Percentiles rank a stretch among this genome's conserved stretches.
Conservation (phyloP, 768 basidiomycete genomes). For the Amanita pseudoporphyria region DNA sequence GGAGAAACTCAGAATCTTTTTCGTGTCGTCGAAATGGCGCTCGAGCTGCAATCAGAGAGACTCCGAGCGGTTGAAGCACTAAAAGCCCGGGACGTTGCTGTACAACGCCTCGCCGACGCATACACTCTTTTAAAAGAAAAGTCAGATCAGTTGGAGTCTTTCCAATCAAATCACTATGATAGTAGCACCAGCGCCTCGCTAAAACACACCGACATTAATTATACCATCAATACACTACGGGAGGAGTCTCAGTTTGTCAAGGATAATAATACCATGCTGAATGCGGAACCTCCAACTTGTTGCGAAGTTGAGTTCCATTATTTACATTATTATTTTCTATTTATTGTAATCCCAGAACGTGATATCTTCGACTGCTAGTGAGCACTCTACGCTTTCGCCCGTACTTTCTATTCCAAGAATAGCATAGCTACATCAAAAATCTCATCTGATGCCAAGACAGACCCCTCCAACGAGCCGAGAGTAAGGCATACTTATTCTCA, state of each 20-base stretch:
- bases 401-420: neutral
- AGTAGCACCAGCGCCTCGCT: neutral
- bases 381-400: neutral
- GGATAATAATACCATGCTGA: conserved; percentile 10
- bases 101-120: conserved; percentile 48
- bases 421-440: neutral
- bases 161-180: conserved; percentile 32
- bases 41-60: conserved; percentile 46
- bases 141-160: conserved; percentile 34
- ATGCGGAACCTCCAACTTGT: conserved; percentile 26
- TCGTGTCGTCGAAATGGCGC: conserved; percentile 39
- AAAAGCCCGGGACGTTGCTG: conserved; percentile 52
- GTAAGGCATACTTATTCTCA: conserved; percentile 31
- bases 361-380: conserved; percentile 10
- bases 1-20: conserved; percentile 30
- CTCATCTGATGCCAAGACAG: conserved; percentile 15
- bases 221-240: conserved; percentile 24
- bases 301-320: conserved; percentile 23
- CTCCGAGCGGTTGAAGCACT: conserved; percentile 46
- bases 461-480: conserved; percentile 45
- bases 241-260: conserved; percentile 13
- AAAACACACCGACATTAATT: conserved; percentile 25
- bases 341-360: conserved; percentile 6
- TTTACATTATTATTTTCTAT: neutral
- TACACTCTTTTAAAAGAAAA: conserved; percentile 56